A percentile compares a stretch with the other conserved stretches of the same genome.
These are phyloP conservation scores for Hymenoscyphus infarciens DNA, from an alignment of 2,329 filamentous ascomycete species.

Conservation along the genomic window DNA sequence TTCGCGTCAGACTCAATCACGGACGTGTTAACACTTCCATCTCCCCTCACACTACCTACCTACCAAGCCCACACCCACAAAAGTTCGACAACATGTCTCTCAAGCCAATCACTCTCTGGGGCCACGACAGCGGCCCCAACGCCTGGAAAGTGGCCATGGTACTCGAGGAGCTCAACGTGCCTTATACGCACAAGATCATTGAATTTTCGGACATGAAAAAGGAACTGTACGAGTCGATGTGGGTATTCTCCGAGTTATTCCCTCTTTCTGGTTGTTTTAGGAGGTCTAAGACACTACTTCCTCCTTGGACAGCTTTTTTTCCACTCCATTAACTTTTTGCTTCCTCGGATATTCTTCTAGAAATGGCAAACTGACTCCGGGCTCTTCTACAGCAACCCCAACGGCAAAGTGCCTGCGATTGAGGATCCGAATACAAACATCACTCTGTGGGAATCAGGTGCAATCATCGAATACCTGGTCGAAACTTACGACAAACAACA, in stretches of 20 bases:
- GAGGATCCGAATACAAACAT: constrained; percentile 8
- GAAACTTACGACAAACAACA: constrained; percentile 8
- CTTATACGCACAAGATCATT: constrained; percentile 8
- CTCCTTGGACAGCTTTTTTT: too few relatives aligned
- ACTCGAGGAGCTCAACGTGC: constrained; percentile 5
- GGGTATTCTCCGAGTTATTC: too few relatives aligned
- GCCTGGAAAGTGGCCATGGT: constrained; percentile 6
- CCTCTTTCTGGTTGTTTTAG: too few relatives aligned
- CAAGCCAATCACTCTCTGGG: constrained; percentile 12
- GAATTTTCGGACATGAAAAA: constrained; percentile 5
- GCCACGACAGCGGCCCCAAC: constrained; percentile 10
- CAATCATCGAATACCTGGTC: constrained; percentile 9
- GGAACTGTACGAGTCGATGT: not conserved
- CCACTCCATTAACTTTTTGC: too few relatives aligned
- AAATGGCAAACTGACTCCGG: too few relatives aligned
- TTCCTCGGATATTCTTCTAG: too few relatives aligned
- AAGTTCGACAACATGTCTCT: constrained; percentile 13
- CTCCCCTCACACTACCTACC: not conserved
- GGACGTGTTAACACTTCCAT: constrained; percentile 9
- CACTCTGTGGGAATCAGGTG: constrained; percentile 5
- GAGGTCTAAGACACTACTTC: too few relatives aligned
- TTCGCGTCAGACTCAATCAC: constrained; percentile 14
- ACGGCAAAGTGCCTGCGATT: constrained; percentile 6
- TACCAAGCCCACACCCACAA: constrained; percentile 7
- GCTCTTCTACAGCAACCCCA: not conserved